Conservation (phyloP, 331 rosid species). For the Pyracantha coccinea region DNA sequence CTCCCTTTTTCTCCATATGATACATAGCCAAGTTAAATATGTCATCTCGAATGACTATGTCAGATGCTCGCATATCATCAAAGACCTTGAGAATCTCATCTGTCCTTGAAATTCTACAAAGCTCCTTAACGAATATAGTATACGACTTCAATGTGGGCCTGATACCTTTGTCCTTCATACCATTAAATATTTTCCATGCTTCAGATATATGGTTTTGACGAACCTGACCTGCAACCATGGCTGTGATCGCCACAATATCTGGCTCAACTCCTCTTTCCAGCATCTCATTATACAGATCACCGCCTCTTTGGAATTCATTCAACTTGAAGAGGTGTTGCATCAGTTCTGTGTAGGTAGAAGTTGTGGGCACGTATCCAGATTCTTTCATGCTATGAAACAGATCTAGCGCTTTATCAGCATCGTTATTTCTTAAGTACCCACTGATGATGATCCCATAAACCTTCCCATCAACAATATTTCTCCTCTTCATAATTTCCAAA, state of each 20-base stretch:
- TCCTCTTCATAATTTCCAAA: slow-evolving; percentile 58
- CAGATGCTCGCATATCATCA: slow-evolving; percentile 55
- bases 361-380: slow-evolving; percentile 34
- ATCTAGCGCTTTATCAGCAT: slow-evolving; percentile 44
- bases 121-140: slow-evolving; percentile 64
- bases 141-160: slow-evolving; percentile 57
- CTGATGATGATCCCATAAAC: slow-evolving; percentile 50
- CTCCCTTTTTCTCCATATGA: slow-evolving; percentile 55
- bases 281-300: slow-evolving; percentile 71
- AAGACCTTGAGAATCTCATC: slow-evolving; percentile 61
- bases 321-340: slow-evolving; percentile 62
- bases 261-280: slow-evolving; percentile 45
- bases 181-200: slow-evolving; percentile 61
- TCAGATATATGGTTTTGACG: slow-evolving; percentile 45
- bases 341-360: slow-evolving; percentile 68
- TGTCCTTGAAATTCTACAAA: slow-evolving; percentile 63
- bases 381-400: slow-evolving; percentile 60
- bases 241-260: slow-evolving; percentile 61
- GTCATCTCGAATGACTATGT: slow-evolving; percentile 32
- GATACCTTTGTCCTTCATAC: slow-evolving; percentile 51
- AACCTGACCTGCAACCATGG: slow-evolving; percentile 75
- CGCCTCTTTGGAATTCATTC: slow-evolving; percentile 46
- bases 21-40: slow-evolving; percentile 40
- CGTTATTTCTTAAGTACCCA: slow-evolving; percentile 53
- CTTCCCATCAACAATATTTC: slow-evolving; percentile 36